These are phyloP conservation scores for Bimuria novae-zelandiae DNA, from an alignment of 2,329 filamentous ascomycete species.

Conservation along the genomic window DNA sequence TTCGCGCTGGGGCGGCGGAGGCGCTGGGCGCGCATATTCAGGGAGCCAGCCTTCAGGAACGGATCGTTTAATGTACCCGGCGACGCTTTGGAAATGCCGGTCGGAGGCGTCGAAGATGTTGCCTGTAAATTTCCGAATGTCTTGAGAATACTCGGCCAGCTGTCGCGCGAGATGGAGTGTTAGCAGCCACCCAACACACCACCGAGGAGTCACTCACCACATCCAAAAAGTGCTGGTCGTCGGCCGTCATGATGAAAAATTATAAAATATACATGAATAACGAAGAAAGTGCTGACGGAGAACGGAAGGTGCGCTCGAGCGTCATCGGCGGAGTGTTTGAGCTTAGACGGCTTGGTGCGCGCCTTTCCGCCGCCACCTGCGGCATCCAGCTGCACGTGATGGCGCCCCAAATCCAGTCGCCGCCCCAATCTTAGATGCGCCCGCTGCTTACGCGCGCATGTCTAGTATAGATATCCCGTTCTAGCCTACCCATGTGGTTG, in stretches of 20 bases:
- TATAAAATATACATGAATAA: not conserved
- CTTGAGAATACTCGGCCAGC: constrained; percentile 64
- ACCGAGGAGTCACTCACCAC: constrained; percentile 60
- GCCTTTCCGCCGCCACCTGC: not conserved
- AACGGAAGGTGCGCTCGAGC: not conserved
- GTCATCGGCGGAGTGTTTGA: constrained; percentile 4
- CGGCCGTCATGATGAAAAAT: constrained; percentile 68
- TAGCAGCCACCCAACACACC: constrained; percentile 18
- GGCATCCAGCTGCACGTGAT: constrained; percentile 5
- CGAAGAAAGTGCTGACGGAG: not conserved
- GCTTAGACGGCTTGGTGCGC: constrained; percentile 2
- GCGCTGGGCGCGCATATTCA: constrained; percentile 65
- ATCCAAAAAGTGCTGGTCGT: constrained; percentile 79
- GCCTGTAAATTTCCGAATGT: constrained; percentile 71
- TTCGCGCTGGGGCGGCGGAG: constrained; percentile 51
- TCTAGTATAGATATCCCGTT: constrained; percentile 2
- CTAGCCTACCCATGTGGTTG: not conserved
- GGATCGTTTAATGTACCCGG: constrained; percentile 70
- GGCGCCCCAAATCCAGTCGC: not conserved
- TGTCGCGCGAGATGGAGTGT: constrained; percentile 31
- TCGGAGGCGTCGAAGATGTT: constrained; percentile 82
- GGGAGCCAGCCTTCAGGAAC: constrained; percentile 74
- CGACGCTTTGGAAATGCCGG: constrained; percentile 76
- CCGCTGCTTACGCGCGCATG: not conserved
- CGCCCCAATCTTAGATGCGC: constrained; percentile 1